Base-by-base conservation (phyloP, 2,329 filamentous ascomycete species). In the Calonectria leucothoes region DNA sequence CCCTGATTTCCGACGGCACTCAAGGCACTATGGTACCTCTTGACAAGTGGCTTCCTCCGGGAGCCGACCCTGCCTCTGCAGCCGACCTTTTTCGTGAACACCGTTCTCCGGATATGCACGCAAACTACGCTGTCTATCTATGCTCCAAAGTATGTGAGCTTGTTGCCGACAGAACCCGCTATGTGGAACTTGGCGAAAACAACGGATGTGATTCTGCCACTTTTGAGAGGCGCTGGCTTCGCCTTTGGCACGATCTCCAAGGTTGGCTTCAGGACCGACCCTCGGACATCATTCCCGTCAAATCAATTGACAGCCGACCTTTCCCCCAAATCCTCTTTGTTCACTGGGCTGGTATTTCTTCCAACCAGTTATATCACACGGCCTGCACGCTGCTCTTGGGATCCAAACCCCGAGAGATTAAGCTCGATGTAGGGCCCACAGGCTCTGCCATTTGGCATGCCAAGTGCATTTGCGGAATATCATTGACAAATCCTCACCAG, bases 81-180 rank as follows among this genome's bases (percentile, higher is more conserved):
- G 79, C 81, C 20, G 76, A 80, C 52, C 75, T 88, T 69, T 84
- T 88, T 76, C 79, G 80, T 15, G 74, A 78, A 20, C 74, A 77
- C 14, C 66, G 72, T n/a, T 78, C 78, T 6, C 84, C 87, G 6
- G 90, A 92, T 75, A 90, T 89, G 85, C 87, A 91, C 74, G 90
- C 90, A 37, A 92, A 92, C 76, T 90, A 89, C 75, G 86, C 90
- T 10, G 89, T 92, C 3, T 92, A 89, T 74, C 84, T 92, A 1
- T 88, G 86, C 65, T 87, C 89, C 5, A 86, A 85, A 70, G 86
- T 87, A 2, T 89, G 87, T 71, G 86, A 90, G 75, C 85, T 91
- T 4, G 82, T 89, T 15, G 85, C 87, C 11, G 84, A 87, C 66
- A 86, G 86, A 23, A 89, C 88, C 4, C 86, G 86, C 39, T 88